These are phyloP conservation scores for Leptographium lundbergii DNA, from an alignment of 2,329 filamentous ascomycete species.

Conservation along the genomic window DNA sequence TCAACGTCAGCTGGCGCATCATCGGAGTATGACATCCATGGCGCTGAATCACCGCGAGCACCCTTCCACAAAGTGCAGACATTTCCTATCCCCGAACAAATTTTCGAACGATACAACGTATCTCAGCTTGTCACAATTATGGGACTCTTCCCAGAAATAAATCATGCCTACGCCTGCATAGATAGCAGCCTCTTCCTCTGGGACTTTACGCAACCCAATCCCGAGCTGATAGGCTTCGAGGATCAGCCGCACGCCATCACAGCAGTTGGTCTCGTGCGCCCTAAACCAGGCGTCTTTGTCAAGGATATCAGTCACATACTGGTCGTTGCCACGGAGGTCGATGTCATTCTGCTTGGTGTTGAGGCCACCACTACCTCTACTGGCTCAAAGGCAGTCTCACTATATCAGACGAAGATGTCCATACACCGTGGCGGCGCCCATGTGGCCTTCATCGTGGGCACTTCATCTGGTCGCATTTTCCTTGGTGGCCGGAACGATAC, in stretches of 20 bases:
- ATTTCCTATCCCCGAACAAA: slow-evolving; percentile 80
- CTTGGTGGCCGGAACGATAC: slow-evolving; percentile 71
- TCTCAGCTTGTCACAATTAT: slow-evolving; percentile 83
- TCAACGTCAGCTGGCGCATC: slow-evolving; percentile 61
- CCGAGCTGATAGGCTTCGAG: slow-evolving; percentile 84
- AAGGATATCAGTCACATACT: slow-evolving; percentile 75
- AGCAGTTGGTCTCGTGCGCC: slow-evolving; percentile 75
- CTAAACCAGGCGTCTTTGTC: slow-evolving; percentile 79
- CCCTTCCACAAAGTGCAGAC: slow-evolving; percentile 81
- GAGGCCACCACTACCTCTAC: slow-evolving; percentile 51
- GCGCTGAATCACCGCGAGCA: slow-evolving; percentile 57
- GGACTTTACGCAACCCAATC: slow-evolving; percentile 92
- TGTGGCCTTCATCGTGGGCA: slow-evolving; percentile 67
- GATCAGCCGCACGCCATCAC: slow-evolving; percentile 81
- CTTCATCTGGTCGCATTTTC: slow-evolving; percentile 82
- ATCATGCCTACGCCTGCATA: slow-evolving; percentile 90
- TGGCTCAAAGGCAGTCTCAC: slow-evolving; percentile 58
- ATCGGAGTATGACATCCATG: slow-evolving; percentile 76
- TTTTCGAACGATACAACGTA: slow-evolving; percentile 85
- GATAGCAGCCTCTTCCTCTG: slow-evolving; percentile 94
- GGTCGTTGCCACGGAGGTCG: slow-evolving; percentile 73
- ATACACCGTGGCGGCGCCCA: slow-evolving; percentile 64
- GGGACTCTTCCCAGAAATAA: slow-evolving; percentile 88
- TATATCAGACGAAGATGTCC: slow-evolving; percentile 84
- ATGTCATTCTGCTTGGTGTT: slow-evolving; percentile 84